Percentiles rank a stretch among this genome's conserved stretches.
phyloP scores from a whole-genome alignment of 2,329 filamentous ascomycete species.

The Chaetomium strumarium region DNA sequence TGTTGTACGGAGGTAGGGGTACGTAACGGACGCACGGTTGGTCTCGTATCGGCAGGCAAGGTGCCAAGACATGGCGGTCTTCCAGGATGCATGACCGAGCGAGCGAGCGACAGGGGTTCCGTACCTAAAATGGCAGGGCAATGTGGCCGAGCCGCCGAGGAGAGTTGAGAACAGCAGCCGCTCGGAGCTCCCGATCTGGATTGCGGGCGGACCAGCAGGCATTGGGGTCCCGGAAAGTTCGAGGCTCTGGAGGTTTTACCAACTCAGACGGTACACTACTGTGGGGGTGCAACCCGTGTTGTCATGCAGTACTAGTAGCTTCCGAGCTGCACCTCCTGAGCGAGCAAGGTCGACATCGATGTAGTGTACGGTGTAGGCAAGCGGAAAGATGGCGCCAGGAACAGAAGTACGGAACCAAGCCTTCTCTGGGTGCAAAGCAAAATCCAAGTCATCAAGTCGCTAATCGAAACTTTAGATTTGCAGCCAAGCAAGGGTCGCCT shows the following conservation, averaged over 20 bases:
- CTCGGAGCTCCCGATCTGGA: too few species aligned
- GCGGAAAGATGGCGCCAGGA: constrained; percentile 4
- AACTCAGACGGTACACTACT: constrained; percentile 14
- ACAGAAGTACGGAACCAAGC: neutral
- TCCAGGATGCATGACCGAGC: too few species aligned
- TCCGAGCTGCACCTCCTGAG: neutral
- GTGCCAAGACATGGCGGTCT: too few species aligned
- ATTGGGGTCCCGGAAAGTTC: neutral
- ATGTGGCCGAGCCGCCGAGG: constrained; percentile 6
- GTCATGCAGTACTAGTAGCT: constrained; percentile 3
- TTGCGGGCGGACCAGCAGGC: constrained; percentile 5
- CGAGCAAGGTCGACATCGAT: neutral
- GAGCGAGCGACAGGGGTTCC: too few species aligned
- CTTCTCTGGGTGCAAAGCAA: neutral
- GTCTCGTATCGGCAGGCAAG: too few species aligned
- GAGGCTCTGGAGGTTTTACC: constrained; percentile 15
- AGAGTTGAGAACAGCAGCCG: constrained; percentile 13
- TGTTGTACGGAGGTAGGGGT: too few species aligned
- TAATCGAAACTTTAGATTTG: neutral
- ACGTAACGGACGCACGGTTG: too few species aligned
- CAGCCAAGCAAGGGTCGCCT: constrained; percentile 1
- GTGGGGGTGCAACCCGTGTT: neutral
- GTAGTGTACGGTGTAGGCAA: too few species aligned
- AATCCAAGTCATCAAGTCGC: neutral
- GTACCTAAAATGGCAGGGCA: constrained; percentile 13